Evolutionary conservation across 768 basidiomycete species (phyloP).

Genomic region (Kwoniella botswanensis): DNA sequence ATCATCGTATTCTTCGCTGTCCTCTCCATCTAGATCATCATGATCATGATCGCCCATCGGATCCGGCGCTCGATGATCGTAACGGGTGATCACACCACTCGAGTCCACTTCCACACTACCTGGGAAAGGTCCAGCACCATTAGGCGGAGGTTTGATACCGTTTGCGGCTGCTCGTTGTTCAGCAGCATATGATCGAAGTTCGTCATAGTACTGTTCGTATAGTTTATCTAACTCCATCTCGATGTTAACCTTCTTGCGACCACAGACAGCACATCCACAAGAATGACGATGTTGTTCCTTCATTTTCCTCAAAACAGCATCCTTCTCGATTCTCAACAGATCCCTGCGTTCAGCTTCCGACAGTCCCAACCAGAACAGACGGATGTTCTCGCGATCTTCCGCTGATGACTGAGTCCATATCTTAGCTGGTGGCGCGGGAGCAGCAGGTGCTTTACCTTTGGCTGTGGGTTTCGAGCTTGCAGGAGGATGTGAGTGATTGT

Average conservation of each 20-base stretch:
- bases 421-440: slow-evolving; percentile 62
- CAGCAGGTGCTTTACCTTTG: slow-evolving; percentile 52
- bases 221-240: slow-evolving; percentile 99
- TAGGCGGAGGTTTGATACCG: slow-evolving; percentile 86
- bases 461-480: slow-evolving; percentile 40
- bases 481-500: slow-evolving; percentile 63
- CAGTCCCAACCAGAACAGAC: slow-evolving; percentile 96
- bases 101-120: slow-evolving; percentile 96
- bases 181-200: slow-evolving; percentile 98
- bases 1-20: slow-evolving; percentile 61
- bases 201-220: slow-evolving; percentile 99
- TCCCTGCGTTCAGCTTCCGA: slow-evolving; percentile 85
- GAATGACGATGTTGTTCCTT: slow-evolving; percentile 98
- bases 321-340: slow-evolving; percentile 97
- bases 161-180: slow-evolving; percentile 68
- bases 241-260: slow-evolving; percentile 95
- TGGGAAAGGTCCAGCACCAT: slow-evolving; percentile 96
- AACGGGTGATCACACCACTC: slow-evolving; percentile 73
- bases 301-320: slow-evolving; percentile 97
- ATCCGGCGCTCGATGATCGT: slow-evolving; percentile 58
- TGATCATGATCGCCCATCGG: slow-evolving; percentile 28
- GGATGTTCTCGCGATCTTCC: slow-evolving; percentile 95
- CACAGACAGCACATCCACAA: slow-evolving; percentile 94
- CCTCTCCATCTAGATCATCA: slow-evolving; percentile 60
- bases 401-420: slow-evolving; percentile 92